phyloP scores from a whole-genome alignment of 345 rosid species.

The Populus ilicifolia region DNA sequence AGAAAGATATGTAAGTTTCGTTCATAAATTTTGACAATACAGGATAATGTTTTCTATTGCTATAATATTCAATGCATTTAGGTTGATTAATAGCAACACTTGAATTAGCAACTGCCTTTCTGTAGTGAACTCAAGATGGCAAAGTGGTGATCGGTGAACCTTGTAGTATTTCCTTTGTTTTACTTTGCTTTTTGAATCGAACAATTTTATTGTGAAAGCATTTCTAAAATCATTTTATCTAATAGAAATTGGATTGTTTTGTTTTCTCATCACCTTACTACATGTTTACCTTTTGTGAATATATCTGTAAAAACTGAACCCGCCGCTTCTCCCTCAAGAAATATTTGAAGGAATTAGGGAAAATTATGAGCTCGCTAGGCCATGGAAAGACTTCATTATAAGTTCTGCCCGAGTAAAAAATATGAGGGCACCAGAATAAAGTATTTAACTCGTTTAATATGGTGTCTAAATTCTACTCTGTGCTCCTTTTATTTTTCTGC shows the following conservation, averaged over 20 bases:
- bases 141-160: neutral
- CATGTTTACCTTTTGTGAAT: neutral
- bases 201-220: neutral
- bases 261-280: neutral
- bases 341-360: too few species aligned
- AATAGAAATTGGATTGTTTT: too few species aligned
- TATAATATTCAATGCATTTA: neutral
- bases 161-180: neutral
- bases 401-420: too few species aligned
- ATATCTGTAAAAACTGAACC: neutral
- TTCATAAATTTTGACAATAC: neutral
- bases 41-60: neutral
- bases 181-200: neutral
- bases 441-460: neutral
- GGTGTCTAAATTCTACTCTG: neutral
- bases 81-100: neutral
- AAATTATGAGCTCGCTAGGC: neutral
- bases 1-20: slow-evolving; percentile 35
- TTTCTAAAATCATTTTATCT: neutral
- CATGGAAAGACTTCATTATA: neutral
- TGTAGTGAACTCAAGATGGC: neutral
- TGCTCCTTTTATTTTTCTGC: neutral
- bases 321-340: neutral
- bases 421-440: neutral
- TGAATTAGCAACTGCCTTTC: neutral